Evolutionary conservation across 441 rosid genomes (phyloP), one percentile per base, ranked within the genome.

Genomic region (Croton setiger): DNA sequence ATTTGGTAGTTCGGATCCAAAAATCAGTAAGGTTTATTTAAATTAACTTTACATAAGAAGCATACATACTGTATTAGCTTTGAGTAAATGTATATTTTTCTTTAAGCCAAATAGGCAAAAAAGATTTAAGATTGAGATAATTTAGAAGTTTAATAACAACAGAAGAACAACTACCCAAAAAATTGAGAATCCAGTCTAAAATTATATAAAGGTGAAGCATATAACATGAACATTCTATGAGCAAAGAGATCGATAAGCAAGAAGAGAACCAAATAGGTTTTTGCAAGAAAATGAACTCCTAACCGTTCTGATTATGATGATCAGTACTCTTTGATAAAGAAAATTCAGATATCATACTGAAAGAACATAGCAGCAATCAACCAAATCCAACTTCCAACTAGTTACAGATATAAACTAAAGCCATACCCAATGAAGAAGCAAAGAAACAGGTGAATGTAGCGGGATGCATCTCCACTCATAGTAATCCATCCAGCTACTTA

Each of bases 351-450:
- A 1, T n/a, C 67, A 58, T 3, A 48, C 21, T 44, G 27, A 45
- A 31, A n/a, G 39, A 65, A 66, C 8, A 18, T 52, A n/a, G n/a
- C 0, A 43, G 65, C 13, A 37, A n/a, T 45, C 36, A 71, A 44
- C 12, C 44, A 18, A 4, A 51, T 60, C 70, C 35, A 3, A 44
- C 35, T 39, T 35, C 49, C 35, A 59, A 68, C 61, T 47, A 21
- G 18, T 31, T 10, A 56, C 48, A 33, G 13, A 47, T 48, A 61
- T 23, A 33, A 60, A 17, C 60, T 3, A 31, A 18, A 69, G 9
- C 35, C 81, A 55, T 94, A 94, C 98, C 97, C 92, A 92, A 71
- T 92, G 98, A 69, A 94, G 97, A 77, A 92, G 89, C 73, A 94
- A 73, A 76, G 96, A 87, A 74, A 80, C 87, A 53, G 98, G 94